Evolutionary conservation across 1,284 basidiomycete species (phyloP), one percentile per base, ranked within the genome.

Genomic region (Ustilago hordei): DNA sequence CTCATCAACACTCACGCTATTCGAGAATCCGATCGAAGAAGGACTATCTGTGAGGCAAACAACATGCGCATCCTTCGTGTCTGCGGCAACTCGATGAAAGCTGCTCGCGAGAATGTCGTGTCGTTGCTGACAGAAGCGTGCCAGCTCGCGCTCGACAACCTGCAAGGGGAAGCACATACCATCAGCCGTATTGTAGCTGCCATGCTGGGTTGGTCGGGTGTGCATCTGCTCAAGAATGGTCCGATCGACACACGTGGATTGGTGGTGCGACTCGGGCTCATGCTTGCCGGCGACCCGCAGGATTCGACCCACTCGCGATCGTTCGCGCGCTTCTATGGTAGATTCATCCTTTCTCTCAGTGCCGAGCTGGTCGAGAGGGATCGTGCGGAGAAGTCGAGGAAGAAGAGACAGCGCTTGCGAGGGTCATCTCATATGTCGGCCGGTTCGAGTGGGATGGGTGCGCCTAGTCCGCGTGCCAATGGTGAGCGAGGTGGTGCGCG

Each of bases 1-100:
- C 69, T 76, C 43, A 71, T 76, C 62, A 76, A 76, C 62, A 76
- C 74, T 9, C 74, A 76, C 34, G 74, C 74, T 52, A 76, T 76
- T 41, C 60, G 74, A 45, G 74, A 76, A 32, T 76, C 69, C 1
- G 74, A 76, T 32, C 64, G 74, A 36, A 59, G 74, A 23, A 64
- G 61, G 32, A 60, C 61, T 11, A 76, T 76, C 31, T 76, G 74
- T 59, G 74, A 76, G 45, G 65, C 69, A 36, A 63, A 62, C 56
- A 64, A 64, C 36, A 76, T 76, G 74, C 74, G 74, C 52, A 68
- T 76, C 41, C 59, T 76, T 11, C 64, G 74, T 19, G 60, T 76
- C 56, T 76, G 74, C 34, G 59, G 64, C 23, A 58, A 62, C 12
- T 67, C 74, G 47, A 61, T 69, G 59, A 76, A 71, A 53, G 60